These are phyloP conservation scores for Massarina eburnea DNA, from an alignment of 2,329 filamentous ascomycete species.

Conservation along the genomic window DNA sequence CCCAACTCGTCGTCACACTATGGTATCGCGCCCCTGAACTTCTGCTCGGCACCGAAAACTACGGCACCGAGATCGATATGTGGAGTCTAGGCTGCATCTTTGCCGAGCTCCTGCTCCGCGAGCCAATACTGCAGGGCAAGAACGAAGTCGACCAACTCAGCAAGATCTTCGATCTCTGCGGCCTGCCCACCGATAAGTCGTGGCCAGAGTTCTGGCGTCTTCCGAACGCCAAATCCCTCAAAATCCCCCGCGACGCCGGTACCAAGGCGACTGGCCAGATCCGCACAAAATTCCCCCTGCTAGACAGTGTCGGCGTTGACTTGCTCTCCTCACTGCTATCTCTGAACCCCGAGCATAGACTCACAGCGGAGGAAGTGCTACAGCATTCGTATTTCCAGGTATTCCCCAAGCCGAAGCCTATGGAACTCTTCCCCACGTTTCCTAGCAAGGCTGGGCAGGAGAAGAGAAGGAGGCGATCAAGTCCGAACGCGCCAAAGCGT, in stretches of 20 bases:
- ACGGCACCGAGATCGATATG: slow-evolving; percentile 80
- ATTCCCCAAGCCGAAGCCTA: slow-evolving; percentile 85
- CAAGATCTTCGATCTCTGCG: slow-evolving; percentile 83
- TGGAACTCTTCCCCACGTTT: slow-evolving; percentile 94
- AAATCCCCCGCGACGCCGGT: slow-evolving; percentile 54
- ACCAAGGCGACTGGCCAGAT: slow-evolving; percentile 55
- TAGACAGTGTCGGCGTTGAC: slow-evolving; percentile 72
- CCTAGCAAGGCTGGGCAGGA: slow-evolving; percentile 94
- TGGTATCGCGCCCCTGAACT: slow-evolving; percentile 96
- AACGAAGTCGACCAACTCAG: slow-evolving; percentile 89
- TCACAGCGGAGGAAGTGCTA: slow-evolving; percentile 72
- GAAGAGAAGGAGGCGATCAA: slow-evolving; percentile 69
- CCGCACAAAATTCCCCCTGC: slow-evolving; percentile 75
- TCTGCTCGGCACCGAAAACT: slow-evolving; percentile 75
- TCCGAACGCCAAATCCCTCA: slow-evolving; percentile 80
- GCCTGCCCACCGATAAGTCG: slow-evolving; percentile 75
- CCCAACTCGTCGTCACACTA: slow-evolving; percentile 90
- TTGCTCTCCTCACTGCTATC: slow-evolving; percentile 71
- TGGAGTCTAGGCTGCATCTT: slow-evolving; percentile 98
- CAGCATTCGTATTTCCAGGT: slow-evolving; percentile 83
- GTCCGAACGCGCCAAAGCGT: slow-evolving; percentile 79
- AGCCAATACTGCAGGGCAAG: slow-evolving; percentile 80
- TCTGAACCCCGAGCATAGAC: slow-evolving; percentile 72
- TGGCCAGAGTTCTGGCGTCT: slow-evolving; percentile 89
- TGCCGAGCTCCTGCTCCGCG: slow-evolving; percentile 80